Base-by-base conservation (phyloP, 208 protist genomes). In the Blechomonas ayalai region DNA sequence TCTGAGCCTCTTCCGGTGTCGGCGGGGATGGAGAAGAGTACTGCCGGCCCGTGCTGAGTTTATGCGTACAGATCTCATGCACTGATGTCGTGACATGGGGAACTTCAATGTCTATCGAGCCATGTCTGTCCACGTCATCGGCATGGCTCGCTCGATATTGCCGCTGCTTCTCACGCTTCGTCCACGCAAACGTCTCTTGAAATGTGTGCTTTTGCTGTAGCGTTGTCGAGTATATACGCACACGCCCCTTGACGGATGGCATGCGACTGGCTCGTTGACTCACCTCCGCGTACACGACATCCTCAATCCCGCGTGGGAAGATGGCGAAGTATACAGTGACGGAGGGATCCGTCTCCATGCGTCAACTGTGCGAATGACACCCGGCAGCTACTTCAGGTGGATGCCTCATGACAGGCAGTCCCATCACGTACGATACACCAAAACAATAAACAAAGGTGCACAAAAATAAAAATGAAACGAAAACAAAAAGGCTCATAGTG, bases 261-360 rank as follows among this genome's bases (percentile, higher is more conserved):
- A 41, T 3, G 0, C 36, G 33, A 15, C 25, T 8, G 33, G 47
- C 33, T 16, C 41, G 13, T 18, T 12, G 3, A 12, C 43, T 38
- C 15, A 53, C 9, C 12, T 53, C 47, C 4, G 6, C 28, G 31
- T 18, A 49, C 5, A 59, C 67, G 7, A 73, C 67, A 26, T 82
- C 67, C 27, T 77, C 73, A 4, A 67, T 67, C 4, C 67, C 67
- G 15, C 36, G 52, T 1, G 64, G 67, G 29, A 71, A 82, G n/a
- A 52, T 29, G 13, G 44, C 43, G 15, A 54, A 48, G 18, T 73
- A 73, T 4, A 67, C 22, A 1, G 46, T n/a, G n/a, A n/a, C n/a
- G n/a, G n/a, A n/a, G n/a, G n/a, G n/a, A n/a, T n/a, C 3, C 6
- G 4, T 15, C 23, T 47, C 37, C 3, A 4, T 7, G 22, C 13